phyloP scores from a whole-genome alignment of 257 asterid genomes.

The Salvia splendens region DNA sequence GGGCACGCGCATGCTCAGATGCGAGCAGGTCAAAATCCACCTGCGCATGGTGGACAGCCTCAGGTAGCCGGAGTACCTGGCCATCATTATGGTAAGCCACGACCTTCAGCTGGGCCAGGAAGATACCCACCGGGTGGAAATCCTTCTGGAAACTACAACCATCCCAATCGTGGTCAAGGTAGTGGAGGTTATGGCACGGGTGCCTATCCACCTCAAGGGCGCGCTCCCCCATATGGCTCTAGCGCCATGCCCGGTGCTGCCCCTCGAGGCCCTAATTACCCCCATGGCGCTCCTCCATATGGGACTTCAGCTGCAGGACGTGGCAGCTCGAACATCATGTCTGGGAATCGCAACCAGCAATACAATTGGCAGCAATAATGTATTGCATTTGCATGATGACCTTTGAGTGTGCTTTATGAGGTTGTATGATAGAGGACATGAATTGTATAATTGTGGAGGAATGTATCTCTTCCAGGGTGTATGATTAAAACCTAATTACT shows the following conservation, averaged over 20 bases:
- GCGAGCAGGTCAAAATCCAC: slow-evolving; percentile 67
- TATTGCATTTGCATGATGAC: not conserved
- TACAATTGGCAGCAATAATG: slow-evolving; percentile 84
- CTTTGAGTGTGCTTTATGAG: not conserved
- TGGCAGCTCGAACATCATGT: slow-evolving; percentile 71
- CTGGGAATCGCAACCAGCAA: slow-evolving; percentile 82
- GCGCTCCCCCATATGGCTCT: slow-evolving; percentile 69
- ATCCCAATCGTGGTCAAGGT: slow-evolving; percentile 77
- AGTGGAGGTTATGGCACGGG: slow-evolving; percentile 70
- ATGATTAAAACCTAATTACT: too few relatives aligned
- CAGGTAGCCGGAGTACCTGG: slow-evolving; percentile 66
- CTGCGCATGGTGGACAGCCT: slow-evolving; percentile 51
- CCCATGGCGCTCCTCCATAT: slow-evolving; percentile 71
- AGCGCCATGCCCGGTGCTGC: slow-evolving; percentile 58
- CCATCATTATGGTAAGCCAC: slow-evolving; percentile 73
- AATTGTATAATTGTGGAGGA: too few relatives aligned
- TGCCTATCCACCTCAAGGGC: slow-evolving; percentile 79
- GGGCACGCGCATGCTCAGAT: slow-evolving; percentile 66
- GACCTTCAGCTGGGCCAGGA: slow-evolving; percentile 78
- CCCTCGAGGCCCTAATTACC: slow-evolving; percentile 77
- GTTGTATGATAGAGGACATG: too few relatives aligned
- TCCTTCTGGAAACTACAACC: slow-evolving; percentile 72
- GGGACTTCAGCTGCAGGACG: slow-evolving; percentile 81
- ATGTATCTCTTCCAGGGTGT: too few relatives aligned
- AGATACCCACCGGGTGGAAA: slow-evolving; percentile 74